Percentiles rank a stretch among this genome's conserved stretches.
phyloP scores from a whole-genome alignment of 345 rosid species.

The Populus davidiana region DNA sequence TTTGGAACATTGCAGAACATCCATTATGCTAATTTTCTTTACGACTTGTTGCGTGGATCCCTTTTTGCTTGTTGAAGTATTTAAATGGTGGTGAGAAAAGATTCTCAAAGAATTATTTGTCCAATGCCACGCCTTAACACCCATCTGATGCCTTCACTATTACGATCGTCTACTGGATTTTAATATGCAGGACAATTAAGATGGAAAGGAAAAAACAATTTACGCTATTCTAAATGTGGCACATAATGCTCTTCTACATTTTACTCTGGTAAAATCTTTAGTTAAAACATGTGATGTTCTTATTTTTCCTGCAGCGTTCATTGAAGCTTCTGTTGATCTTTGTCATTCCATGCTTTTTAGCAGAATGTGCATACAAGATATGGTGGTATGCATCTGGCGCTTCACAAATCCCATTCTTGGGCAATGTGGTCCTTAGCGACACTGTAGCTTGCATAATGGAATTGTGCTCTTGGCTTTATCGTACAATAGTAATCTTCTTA shows the following conservation, averaged over 20 bases:
- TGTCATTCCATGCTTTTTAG: conserved; percentile 69
- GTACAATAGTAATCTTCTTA: conserved; percentile 72
- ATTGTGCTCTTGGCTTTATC: conserved; percentile 84
- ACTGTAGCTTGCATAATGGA: conserved; percentile 77
- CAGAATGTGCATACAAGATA: conserved; percentile 75
- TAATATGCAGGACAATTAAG: too few relatives aligned
- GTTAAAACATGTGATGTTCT: too few relatives aligned
- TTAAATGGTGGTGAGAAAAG: not conserved
- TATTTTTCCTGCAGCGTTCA: conserved; percentile 58
- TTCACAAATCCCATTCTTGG: conserved; percentile 82
- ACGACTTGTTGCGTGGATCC: too few relatives aligned
- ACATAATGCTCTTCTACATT: not conserved
- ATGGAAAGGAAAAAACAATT: too few relatives aligned
- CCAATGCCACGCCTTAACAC: not conserved
- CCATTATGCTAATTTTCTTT: too few relatives aligned
- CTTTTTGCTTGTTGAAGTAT: too few relatives aligned
- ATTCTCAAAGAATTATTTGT: not conserved
- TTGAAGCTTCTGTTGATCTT: conserved; percentile 63
- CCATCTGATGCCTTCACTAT: not conserved
- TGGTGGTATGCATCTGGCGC: conserved; percentile 99
- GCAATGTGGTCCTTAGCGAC: conserved; percentile 71
- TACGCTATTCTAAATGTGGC: not conserved
- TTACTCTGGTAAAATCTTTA: not conserved
- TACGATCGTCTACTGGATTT: not conserved
- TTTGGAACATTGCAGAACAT: too few relatives aligned